A percentile compares a stretch with the other conserved stretches of the same genome.
phyloP scores from a whole-genome alignment of 352 stramenopile genomes.

The Globisporangium solare region DNA sequence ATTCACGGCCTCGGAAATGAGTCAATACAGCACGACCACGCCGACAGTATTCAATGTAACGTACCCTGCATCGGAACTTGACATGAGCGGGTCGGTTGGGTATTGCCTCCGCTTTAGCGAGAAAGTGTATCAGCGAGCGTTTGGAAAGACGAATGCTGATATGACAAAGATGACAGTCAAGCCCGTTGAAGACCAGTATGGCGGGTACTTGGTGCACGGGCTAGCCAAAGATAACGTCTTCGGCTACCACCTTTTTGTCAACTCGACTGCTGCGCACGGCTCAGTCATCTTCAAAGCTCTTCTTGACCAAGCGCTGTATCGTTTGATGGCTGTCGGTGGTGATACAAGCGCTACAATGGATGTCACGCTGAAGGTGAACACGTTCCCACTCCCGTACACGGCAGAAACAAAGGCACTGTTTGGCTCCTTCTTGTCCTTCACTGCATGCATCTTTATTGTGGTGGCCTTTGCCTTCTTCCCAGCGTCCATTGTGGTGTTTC shows the following conservation, averaged over 20 bases:
- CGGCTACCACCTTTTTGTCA: slow-evolving; percentile 50
- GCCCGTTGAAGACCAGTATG: slow-evolving; percentile 29
- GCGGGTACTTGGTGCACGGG: slow-evolving; percentile 30
- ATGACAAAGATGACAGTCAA: slow-evolving; percentile 68
- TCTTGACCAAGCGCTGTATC: slow-evolving; percentile 46
- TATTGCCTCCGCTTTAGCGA: slow-evolving; percentile 30
- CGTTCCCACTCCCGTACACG: slow-evolving; percentile 43
- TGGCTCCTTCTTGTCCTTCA: slow-evolving; percentile 56
- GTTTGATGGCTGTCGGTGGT: slow-evolving; percentile 38
- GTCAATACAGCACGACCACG: slow-evolving; percentile 2
- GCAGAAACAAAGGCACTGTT: slow-evolving; percentile 36
- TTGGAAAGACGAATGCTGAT: slow-evolving; percentile 33
- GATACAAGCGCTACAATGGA: slow-evolving; percentile 4
- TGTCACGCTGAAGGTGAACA: slow-evolving; percentile 39
- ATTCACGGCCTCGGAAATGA: slow-evolving; percentile 19
- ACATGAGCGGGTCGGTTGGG: slow-evolving; percentile 21
- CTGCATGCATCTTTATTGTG: slow-evolving; percentile 80
- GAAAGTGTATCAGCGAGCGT: slow-evolving; percentile 15
- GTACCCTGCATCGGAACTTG: slow-evolving; percentile 25
- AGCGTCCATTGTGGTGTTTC: slow-evolving; percentile 88
- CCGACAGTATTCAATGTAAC: slow-evolving; percentile 29
- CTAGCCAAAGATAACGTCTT: slow-evolving; percentile 26
- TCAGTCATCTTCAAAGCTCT: slow-evolving; percentile 46
- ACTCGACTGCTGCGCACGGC: slow-evolving; percentile 39
- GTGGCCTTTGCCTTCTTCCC: slow-evolving; percentile 91